These are phyloP conservation scores for Somion occarium DNA, from an alignment of 1,284 basidiomycete species.

Conservation along the genomic window DNA sequence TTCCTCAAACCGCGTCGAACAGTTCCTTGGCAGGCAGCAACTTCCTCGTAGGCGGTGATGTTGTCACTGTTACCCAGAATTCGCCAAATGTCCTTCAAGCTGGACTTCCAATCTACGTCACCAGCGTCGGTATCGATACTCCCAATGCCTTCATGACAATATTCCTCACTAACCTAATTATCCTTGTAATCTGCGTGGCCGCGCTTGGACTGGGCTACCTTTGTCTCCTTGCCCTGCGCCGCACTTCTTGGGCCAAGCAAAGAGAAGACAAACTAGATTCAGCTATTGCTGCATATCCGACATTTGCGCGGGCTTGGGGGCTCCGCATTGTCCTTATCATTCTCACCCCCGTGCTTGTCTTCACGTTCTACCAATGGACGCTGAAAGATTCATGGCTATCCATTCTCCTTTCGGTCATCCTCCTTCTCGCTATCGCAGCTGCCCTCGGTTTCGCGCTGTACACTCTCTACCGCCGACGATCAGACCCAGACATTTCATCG, in stretches of 20 bases:
- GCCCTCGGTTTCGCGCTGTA: conserved; percentile 42
- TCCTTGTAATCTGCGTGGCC: conserved; percentile 51
- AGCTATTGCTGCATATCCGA: conserved; percentile 34
- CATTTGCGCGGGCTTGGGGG: conserved; percentile 53
- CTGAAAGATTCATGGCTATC: conserved; percentile 83
- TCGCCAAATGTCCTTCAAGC: conserved; percentile 67
- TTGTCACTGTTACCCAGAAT: conserved; percentile 62
- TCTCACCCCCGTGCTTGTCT: conserved; percentile 67
- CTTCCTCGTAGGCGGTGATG: conserved; percentile 26
- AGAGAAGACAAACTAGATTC: conserved; percentile 16
- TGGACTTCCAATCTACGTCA: conserved; percentile 79
- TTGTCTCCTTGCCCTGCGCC: conserved; percentile 32
- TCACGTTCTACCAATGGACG: conserved; percentile 87
- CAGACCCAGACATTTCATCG: not conserved
- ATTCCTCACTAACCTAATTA: conserved; percentile 67
- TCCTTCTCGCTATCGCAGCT: conserved; percentile 53
- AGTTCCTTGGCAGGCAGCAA: not conserved
- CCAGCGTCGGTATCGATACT: conserved; percentile 66
- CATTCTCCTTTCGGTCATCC: conserved; percentile 58
- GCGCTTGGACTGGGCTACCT: conserved; percentile 51
- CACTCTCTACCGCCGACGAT: conserved; percentile 35
- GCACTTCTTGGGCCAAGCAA: conserved; percentile 22
- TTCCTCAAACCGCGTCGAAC: conserved; percentile 8
- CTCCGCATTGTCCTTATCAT: conserved; percentile 57
- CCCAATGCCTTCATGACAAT: conserved; percentile 84